Percentiles rank a stretch among this genome's conserved stretches.
Evolutionary conservation across 169 alveolate genomes (phyloP).

Genomic region (Plasmodium coatneyi): DNA sequence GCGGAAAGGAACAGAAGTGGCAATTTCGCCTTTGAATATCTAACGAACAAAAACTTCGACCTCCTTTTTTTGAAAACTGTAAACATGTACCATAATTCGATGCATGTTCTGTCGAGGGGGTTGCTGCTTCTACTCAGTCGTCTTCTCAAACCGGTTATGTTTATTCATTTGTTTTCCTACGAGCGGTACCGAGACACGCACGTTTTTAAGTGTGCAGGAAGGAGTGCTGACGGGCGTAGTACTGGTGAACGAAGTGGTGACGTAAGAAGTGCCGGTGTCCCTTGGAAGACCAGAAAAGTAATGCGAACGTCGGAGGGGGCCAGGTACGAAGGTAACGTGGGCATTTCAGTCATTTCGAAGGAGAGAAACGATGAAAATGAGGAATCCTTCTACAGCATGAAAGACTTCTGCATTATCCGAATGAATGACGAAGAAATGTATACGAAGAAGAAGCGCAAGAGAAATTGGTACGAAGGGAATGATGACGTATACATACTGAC

Average conservation of each 20-base stretch:
- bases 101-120: slow-evolving; percentile 60
- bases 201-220: neutral
- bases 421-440: slow-evolving; percentile 27
- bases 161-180: slow-evolving; percentile 39
- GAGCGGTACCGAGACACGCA: slow-evolving; percentile 30
- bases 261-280: neutral
- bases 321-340: neutral
- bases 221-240: neutral
- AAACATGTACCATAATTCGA: slow-evolving; percentile 35
- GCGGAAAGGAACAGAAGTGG: slow-evolving; percentile 68
- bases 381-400: slow-evolving; percentile 43
- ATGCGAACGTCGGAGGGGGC: neutral
- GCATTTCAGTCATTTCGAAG: slow-evolving; percentile 36
- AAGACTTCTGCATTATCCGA: slow-evolving; percentile 32
- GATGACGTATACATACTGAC: slow-evolving; percentile 13
- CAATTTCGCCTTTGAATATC: slow-evolving; percentile 71
- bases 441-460: slow-evolving; percentile 13
- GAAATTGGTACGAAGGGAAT: slow-evolving; percentile 34
- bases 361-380: slow-evolving; percentile 40
- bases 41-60: slow-evolving; percentile 68
- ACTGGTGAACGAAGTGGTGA: neutral
- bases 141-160: slow-evolving; percentile 55
- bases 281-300: neutral
- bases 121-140: slow-evolving; percentile 47
- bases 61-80: slow-evolving; percentile 57